A percentile compares a stretch with the other conserved stretches of the same genome.
Conservation (phyloP, 2,329 filamentous ascomycete species). For the Cercospora nicotianae region DNA sequence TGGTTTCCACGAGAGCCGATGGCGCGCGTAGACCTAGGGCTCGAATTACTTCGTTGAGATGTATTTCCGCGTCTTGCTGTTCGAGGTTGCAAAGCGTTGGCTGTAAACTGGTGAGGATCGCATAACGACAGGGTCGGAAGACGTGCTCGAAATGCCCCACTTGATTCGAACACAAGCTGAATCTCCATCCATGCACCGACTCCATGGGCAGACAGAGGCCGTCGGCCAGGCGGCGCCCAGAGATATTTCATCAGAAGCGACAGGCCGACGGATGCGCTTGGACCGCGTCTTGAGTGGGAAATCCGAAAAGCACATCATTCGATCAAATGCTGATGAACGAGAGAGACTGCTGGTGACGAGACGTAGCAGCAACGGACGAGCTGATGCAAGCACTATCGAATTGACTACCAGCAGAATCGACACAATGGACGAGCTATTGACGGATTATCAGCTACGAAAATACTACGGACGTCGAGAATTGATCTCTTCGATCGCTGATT, state of each 20-base stretch:
- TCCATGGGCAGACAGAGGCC: background rate
- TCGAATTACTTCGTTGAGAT: background rate
- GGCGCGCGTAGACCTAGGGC: background rate
- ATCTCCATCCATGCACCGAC: background rate
- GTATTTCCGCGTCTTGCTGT: background rate
- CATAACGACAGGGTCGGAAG: conserved; percentile 8
- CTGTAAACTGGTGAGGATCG: conserved; percentile 4
- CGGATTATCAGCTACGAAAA: conserved; percentile 2
- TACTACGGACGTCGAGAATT: conserved; percentile 6
- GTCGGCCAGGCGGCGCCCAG: background rate
- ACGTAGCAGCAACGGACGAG: background rate
- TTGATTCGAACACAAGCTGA: background rate
- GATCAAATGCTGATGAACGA: background rate
- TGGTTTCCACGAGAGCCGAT: conserved; percentile 17
- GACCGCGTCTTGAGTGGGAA: background rate
- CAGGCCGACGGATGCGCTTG: conserved; percentile 10
- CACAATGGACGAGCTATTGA: conserved; percentile 14
- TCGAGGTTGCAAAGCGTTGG: background rate
- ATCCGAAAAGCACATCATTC: conserved; percentile 9
- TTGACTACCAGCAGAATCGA: background rate
- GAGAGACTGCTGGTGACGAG: background rate
- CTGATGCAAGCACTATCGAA: background rate
- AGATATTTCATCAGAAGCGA: conserved; percentile 7
- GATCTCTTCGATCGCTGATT: background rate
- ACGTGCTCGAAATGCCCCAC: conserved; percentile 13